Base-by-base conservation (phyloP, 352 stramenopile genomes). In the Globisporangium recalcitrans region DNA sequence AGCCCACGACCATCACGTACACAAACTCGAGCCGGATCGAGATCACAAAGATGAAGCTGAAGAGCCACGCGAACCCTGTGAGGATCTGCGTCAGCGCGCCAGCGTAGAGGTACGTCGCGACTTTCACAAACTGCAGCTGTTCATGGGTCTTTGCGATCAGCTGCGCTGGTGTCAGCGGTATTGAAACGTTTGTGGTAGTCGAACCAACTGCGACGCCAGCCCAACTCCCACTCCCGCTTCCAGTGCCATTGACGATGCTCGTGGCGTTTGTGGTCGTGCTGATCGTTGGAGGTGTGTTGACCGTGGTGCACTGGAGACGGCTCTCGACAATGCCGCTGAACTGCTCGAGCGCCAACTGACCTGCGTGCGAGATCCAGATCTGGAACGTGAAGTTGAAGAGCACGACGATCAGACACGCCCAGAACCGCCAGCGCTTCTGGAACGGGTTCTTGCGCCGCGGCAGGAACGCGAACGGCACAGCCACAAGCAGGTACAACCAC, bases 1-100 rank as follows among this genome's bases (percentile, higher is more conserved):
- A 64, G 27, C 74, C 78, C n/a, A 94, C 72, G n/a, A 91, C 65
- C 54, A 88, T 74, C 21, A 90, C 83, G 68, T 96, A 85, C 32
- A 92, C 78, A 68, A 96, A 96, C 67, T 96, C 87, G 27, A 96
- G 68, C n/a, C 85, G 85, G 57, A 92, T 91, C 4, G 84, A 90
- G 44, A 93, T 85, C 51, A 85, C 76, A 52, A 93, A 90, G 26
- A 93, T 75, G 58, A 93, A 91, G 62, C 78, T 89, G 60, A 91
- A 89, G n/a, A 90, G 68, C 34, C 78, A 89, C 16, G 73, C 65
- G 67, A 92, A 91, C 27, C 73, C 73, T 27, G 83, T 74, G 7
- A 92, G 73, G 22, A 90, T 71, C 63, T 92, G 77, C 38, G 80
- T 72, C 14, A 95, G 63, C 11, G 73, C 70, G 42, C 81, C 80